phyloP scores from a whole-genome alignment of 2,329 filamentous ascomycete species.

The Bimuria novae-zelandiae region DNA sequence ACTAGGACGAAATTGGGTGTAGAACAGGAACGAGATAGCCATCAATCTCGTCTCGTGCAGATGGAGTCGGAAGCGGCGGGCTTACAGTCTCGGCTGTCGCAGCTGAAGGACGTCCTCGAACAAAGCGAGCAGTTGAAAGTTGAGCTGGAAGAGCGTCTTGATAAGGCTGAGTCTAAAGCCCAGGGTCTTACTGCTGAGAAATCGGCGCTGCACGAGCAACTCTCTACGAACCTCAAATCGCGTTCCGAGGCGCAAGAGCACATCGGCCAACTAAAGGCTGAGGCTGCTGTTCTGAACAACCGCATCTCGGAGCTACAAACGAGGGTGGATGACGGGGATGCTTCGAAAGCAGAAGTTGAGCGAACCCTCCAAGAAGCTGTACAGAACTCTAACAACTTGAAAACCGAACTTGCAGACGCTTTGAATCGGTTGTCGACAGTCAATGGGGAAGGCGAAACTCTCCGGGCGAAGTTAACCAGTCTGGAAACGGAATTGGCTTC shows the following conservation, averaged over 20 bases:
- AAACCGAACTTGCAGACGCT: constrained; percentile 10
- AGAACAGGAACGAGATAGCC: constrained; percentile 28
- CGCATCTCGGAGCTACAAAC: constrained; percentile 17
- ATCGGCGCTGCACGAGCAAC: constrained; percentile 4
- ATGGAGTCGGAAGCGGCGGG: constrained; percentile 15
- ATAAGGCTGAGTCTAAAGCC: constrained; percentile 2
- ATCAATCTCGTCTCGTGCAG: constrained; percentile 20
- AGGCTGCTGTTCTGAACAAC: constrained; percentile 15
- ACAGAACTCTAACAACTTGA: constrained; percentile 9
- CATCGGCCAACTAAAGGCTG: constrained; percentile 10
- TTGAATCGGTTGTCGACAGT: constrained; percentile 16
- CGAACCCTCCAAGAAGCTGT: constrained; percentile 11
- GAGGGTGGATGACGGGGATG: constrained; percentile 10
- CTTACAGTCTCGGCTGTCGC: constrained; percentile 18
- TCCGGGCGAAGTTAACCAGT: constrained; percentile 18
- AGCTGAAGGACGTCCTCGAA: constrained; percentile 5
- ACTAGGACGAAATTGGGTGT: constrained; percentile 22
- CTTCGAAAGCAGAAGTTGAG: constrained; percentile 15
- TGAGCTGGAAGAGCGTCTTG: constrained; percentile 16
- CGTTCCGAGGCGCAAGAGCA: constrained; percentile 15
- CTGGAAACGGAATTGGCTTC: constrained; percentile 23
- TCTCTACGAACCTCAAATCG: constrained; percentile 10
- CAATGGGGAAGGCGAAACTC: constrained; percentile 14
- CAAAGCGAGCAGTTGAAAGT: constrained; percentile 15
- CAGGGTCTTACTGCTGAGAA: constrained; percentile 3